These are phyloP conservation scores for Naganishia vaughanmartiniae DNA, from an alignment of 768 basidiomycete genomes.

Conservation along the genomic window DNA sequence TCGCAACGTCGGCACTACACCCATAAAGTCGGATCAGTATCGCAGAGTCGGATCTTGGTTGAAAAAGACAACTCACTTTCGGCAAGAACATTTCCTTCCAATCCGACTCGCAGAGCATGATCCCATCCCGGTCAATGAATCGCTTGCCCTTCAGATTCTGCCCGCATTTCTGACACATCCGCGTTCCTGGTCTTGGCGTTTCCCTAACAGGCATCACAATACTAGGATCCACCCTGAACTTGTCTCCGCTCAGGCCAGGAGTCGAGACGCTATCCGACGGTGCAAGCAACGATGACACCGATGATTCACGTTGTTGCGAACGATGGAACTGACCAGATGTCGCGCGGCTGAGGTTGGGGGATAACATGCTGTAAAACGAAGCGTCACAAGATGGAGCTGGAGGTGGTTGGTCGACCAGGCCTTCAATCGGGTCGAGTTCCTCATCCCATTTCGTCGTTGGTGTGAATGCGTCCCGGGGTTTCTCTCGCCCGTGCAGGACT, in stretches of 20 bases:
- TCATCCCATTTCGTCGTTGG: background rate
- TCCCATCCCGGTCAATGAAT: conserved; percentile 70
- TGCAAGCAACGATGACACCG: conserved; percentile 5
- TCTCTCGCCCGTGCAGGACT: background rate
- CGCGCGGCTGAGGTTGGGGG: conserved; percentile 10
- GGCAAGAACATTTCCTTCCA: conserved; percentile 97
- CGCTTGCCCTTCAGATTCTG: conserved; percentile 71
- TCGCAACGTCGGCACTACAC: conserved; percentile 79
- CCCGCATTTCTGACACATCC: conserved; percentile 66
- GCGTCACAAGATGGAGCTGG: background rate
- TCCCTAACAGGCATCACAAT: background rate
- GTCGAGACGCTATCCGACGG: conserved; percentile 35
- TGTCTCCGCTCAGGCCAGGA: conserved; percentile 55
- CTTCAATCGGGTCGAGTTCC: conserved; percentile 21
- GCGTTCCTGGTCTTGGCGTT: conserved; percentile 30
- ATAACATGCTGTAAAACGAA: conserved; percentile 5
- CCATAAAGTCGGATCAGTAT: conserved; percentile 1
- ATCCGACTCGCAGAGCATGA: conserved; percentile 80
- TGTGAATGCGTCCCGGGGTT: background rate
- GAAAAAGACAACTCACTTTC: conserved; percentile 59
- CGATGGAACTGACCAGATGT: conserved; percentile 6
- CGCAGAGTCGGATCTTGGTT: conserved; percentile 22
- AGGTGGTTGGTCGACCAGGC: conserved; percentile 15
- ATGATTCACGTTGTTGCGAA: conserved; percentile 17
- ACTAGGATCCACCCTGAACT: background rate